Evolutionary conservation across 1,139 yeast species (phyloP).

Genomic region (Meyerozyma elateridarum): DNA sequence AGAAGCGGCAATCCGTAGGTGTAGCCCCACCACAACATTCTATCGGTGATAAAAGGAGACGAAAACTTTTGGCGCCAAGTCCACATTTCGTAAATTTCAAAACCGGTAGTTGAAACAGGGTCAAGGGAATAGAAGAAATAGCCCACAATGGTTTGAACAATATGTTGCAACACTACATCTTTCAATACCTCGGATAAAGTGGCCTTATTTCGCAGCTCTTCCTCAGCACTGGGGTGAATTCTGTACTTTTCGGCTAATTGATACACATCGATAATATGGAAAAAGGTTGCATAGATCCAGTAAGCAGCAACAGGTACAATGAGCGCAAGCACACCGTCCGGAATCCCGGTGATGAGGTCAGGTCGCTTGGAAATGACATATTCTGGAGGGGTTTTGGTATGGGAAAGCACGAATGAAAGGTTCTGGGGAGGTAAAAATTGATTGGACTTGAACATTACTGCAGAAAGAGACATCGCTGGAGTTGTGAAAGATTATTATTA

Average conservation of each 20-base stretch:
- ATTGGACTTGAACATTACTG: too few relatives aligned
- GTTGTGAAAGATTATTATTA: too few relatives aligned
- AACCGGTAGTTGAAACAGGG: constrained; percentile 64
- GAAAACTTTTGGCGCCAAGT: constrained; percentile 38
- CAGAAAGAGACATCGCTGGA: too few relatives aligned
- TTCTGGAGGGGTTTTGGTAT: constrained; percentile 12
- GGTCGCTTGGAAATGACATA: constrained; percentile 1
- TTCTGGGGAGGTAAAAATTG: constrained; percentile 15
- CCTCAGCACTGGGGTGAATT: constrained; percentile 90
- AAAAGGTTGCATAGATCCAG: constrained; percentile 72
- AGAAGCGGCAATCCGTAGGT: constrained; percentile 56
- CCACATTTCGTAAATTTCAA: constrained; percentile 70
- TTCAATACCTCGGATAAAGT: constrained; percentile 61
- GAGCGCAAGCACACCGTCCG: constrained; percentile 73
- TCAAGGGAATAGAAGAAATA: constrained; percentile 50
- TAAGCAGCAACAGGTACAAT: constrained; percentile 74
- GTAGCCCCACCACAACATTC: constrained; percentile 44
- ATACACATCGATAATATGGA: constrained; percentile 69
- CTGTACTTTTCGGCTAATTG: constrained; percentile 77
- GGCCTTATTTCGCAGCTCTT: constrained; percentile 69
- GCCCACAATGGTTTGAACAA: constrained; percentile 76
- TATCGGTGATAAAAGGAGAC: constrained; percentile 40
- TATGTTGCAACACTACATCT: constrained; percentile 82
- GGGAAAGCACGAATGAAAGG: constrained; percentile 15
- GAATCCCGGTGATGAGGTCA: constrained; percentile 43